Percentiles rank a stretch among this genome's conserved stretches.
Conservation (phyloP, 805 yeast genomes). For the Jamesozyma lodderae region DNA sequence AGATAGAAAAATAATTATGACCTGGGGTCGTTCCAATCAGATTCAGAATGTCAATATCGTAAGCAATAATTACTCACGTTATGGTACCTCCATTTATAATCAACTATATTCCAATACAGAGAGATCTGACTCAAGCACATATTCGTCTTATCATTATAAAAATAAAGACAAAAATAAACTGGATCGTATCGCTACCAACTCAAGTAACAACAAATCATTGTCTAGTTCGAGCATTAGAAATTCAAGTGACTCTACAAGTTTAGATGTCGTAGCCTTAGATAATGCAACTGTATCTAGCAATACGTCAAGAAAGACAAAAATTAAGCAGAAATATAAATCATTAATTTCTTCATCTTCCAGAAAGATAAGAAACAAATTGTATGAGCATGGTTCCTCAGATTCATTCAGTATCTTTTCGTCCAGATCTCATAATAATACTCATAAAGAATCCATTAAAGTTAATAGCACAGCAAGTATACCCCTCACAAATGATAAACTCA, state of each 20-base stretch:
- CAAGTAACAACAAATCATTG: too few species aligned
- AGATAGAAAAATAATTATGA: background rate
- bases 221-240: too few species aligned
- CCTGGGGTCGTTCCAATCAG: background rate
- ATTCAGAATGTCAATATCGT: constrained; percentile 26
- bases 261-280: constrained; percentile 2
- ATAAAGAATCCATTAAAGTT: background rate
- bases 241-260: background rate
- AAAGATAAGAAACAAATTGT: constrained; percentile 26
- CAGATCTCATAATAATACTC: constrained; percentile 10
- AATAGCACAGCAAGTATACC: background rate
- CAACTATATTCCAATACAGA: too few species aligned
- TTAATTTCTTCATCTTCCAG: constrained; percentile 20
- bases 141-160: too few species aligned
- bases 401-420: constrained; percentile 26
- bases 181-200: too few species aligned
- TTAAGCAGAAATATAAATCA: constrained; percentile 20
- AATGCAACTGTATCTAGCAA: constrained; percentile 7
- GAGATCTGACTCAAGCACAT: too few species aligned
- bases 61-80: constrained; percentile 31
- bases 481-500: background rate
- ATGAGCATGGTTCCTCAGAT: constrained; percentile 27
- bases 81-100: constrained; percentile 32
- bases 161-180: too few species aligned
- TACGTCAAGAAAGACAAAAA: constrained; percentile 13